Conservation (phyloP, 805 yeast genomes). For the Ogataea sp. region DNA sequence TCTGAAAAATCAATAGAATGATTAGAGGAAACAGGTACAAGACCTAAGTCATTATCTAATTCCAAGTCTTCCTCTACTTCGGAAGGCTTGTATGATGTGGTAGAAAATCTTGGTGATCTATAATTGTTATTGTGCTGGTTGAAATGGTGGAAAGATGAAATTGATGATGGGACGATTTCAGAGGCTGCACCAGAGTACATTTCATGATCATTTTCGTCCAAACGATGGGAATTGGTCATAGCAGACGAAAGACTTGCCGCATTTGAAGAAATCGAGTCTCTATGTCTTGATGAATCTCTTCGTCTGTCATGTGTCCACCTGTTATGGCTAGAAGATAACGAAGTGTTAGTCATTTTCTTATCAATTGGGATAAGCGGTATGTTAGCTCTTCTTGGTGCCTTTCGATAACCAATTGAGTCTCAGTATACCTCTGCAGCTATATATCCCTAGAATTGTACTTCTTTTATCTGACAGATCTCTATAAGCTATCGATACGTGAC, state of each 20-base stretch:
- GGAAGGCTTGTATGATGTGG: constrained; percentile 2
- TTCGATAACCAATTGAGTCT: too few species aligned
- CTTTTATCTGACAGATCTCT: too few species aligned
- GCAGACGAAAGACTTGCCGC: constrained; percentile 6
- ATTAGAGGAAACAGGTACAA: constrained; percentile 28
- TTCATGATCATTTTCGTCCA: constrained; percentile 60
- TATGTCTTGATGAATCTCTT: constrained; percentile 21
- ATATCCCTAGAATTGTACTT: too few species aligned
- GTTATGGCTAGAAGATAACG: constrained; percentile 2
- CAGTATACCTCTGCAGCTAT: too few species aligned
- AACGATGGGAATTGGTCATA: constrained; percentile 7
- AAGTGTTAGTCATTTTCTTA: neutral
- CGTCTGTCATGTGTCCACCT: constrained; percentile 3
- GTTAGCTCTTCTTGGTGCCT: neutral
- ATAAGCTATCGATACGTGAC: too few species aligned
- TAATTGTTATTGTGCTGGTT: constrained; percentile 4
- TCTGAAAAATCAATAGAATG: constrained; percentile 29
- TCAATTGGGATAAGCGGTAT: neutral
- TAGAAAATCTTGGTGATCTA: constrained; percentile 16
- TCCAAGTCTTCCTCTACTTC: constrained; percentile 7
- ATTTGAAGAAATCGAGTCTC: constrained; percentile 21
- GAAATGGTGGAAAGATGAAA: constrained; percentile 67
- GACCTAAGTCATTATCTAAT: constrained; percentile 20
- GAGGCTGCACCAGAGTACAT: constrained; percentile 74
- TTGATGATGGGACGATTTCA: constrained; percentile 69